phyloP scores from a whole-genome alignment of 2,329 filamentous ascomycete genomes.

The Aspergillus sp. region DNA sequence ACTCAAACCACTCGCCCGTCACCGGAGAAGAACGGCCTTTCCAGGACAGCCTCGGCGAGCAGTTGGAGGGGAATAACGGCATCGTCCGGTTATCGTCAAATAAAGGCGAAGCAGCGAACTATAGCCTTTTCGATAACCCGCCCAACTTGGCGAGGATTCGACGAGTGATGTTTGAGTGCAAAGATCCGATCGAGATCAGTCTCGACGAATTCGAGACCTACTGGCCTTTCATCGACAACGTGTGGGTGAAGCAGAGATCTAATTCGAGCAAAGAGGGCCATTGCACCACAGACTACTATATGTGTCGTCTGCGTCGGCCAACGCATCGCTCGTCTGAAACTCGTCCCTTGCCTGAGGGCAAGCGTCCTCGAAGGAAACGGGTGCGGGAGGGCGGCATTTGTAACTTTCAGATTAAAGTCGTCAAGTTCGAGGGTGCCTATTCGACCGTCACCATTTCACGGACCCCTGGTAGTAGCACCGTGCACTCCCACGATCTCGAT shows the following conservation, averaged over 20 bases:
- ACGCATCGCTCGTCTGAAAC: slow-evolving; percentile 34
- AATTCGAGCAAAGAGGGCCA: slow-evolving; percentile 36
- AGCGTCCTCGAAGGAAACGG: slow-evolving; percentile 37
- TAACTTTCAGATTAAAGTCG: slow-evolving; percentile 42
- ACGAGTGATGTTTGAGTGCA: slow-evolving; percentile 38
- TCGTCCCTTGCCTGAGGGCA: slow-evolving; percentile 38
- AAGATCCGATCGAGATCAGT: slow-evolving; percentile 40
- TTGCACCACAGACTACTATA: slow-evolving; percentile 40
- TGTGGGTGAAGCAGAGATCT: slow-evolving; percentile 42
- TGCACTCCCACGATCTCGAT: slow-evolving; percentile 41
- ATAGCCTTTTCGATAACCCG: slow-evolving; percentile 35
- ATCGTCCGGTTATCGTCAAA: not conserved
- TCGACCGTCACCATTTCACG: slow-evolving; percentile 37
- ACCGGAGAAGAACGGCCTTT: not conserved
- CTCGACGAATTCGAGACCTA: slow-evolving; percentile 40
- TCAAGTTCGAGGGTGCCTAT: slow-evolving; percentile 37
- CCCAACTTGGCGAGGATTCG: slow-evolving; percentile 37
- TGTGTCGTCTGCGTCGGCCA: slow-evolving; percentile 37
- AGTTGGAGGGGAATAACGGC: not conserved
- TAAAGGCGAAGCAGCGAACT: slow-evolving; percentile 3
- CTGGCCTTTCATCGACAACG: slow-evolving; percentile 44
- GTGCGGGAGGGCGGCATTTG: slow-evolving; percentile 40
- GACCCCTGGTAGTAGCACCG: slow-evolving; percentile 32
- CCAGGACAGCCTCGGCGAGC: not conserved
- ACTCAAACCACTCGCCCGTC: not conserved